A percentile compares a stretch with the other conserved stretches of the same genome.
phyloP scores from a whole-genome alignment of 345 rosid genomes.

The Cardamine chenopodiifolia region DNA sequence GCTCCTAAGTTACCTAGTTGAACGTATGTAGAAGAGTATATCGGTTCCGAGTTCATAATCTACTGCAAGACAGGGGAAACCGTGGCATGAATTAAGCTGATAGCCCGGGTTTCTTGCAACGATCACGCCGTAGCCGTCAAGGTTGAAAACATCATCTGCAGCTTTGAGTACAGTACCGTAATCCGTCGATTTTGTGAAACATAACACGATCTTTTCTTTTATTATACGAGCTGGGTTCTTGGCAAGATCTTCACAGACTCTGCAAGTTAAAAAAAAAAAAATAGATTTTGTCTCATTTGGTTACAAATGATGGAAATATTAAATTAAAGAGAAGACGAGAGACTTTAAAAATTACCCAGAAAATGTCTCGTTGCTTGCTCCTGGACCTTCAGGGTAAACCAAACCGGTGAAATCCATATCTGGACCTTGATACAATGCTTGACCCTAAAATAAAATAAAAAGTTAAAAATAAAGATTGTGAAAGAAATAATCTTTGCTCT shows the following conservation, averaged over 20 bases:
- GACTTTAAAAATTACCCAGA: slow-evolving; percentile 19
- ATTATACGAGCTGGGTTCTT: slow-evolving; percentile 34
- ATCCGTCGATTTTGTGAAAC: slow-evolving; percentile 50
- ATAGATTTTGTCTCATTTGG: not conserved
- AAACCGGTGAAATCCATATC: slow-evolving; percentile 48
- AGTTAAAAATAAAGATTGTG: not conserved
- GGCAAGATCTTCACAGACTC: slow-evolving; percentile 31
- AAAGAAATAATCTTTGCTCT: not conserved
- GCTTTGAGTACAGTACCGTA: slow-evolving; percentile 38
- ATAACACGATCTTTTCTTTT: slow-evolving; percentile 59
- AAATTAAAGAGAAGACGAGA: not conserved
- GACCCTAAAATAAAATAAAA: slow-evolving; percentile 47
- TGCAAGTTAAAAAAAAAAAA: not conserved
- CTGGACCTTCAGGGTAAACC: slow-evolving; percentile 48
- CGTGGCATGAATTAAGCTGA: slow-evolving; percentile 46
- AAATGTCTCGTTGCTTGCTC: slow-evolving; percentile 28
- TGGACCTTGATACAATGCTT: slow-evolving; percentile 57
- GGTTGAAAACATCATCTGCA: slow-evolving; percentile 45
- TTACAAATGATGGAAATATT: not conserved
- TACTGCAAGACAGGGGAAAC: slow-evolving; percentile 63
- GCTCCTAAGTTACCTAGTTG: slow-evolving; percentile 40
- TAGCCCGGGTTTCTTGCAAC: slow-evolving; percentile 59
- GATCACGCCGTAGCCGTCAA: slow-evolving; percentile 60
- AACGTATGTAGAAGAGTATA: slow-evolving; percentile 63
- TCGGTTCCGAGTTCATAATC: slow-evolving; percentile 69